Evolutionary conservation across 129 eudicot species (phyloP), one percentile per base, ranked within the genome.

Genomic region (Lactuca sativa): DNA sequence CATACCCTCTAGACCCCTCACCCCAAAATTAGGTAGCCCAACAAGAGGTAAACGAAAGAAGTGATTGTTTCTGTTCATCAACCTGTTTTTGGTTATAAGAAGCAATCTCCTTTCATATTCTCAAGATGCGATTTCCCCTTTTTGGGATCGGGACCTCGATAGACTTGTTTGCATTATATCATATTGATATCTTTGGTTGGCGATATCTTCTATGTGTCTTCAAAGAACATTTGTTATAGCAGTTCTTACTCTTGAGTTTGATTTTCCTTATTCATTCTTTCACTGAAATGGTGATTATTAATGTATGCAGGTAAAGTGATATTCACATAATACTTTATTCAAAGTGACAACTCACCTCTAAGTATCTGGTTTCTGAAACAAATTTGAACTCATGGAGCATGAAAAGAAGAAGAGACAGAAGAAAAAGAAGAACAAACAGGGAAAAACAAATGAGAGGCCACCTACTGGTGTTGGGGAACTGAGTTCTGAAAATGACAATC

Each of bases 361-460:
- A 62, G 30, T 58, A 15, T 53, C 41, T 54, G 60, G 34, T 31
- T 44, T 30, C 62, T 21, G 69, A 67, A 75, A 38, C 21, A 68
- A 12, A 31, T 66, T 62, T 62, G 33, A 69, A 59, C 34, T 32
- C 56, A 89, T 89, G 96, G 96, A 86, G 73, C 81, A 86, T 2
- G 93, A 90, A 32, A 90, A 76, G 80, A 86, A 86, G 85, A 88
- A 73, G 77, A 82, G 76, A 77, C 73, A 80, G 48, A 90, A 81
- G 82, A 90, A 82, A 79, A 90, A 86, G 95, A 90, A 86, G 85
- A 90, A 82, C 73, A 86, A 86, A 64, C 95, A 86, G 72, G 62
- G 56, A 9, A 81, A 80, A 67, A 15, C 74, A 31, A 75, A 69
- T 8, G 84, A 74, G 66, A 59, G 17, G 59, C 64, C 21, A 11